phyloP scores from a whole-genome alignment of 177 flowering plant genomes.

The Vitis hybrid region DNA sequence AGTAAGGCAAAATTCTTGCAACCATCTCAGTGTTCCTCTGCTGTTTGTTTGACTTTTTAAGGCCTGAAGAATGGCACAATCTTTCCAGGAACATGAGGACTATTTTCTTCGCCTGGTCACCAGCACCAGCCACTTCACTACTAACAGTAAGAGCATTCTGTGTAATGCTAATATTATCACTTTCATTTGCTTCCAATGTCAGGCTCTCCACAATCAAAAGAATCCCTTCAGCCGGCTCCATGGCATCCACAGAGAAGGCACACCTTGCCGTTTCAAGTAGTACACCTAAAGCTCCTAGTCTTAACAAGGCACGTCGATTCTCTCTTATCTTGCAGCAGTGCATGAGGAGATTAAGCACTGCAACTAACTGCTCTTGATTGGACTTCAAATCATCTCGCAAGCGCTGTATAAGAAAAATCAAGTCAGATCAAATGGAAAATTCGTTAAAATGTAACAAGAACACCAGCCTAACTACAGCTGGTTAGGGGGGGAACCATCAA shows the following conservation, averaged over 20 bases:
- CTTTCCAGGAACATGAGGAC: slow-evolving; percentile 96
- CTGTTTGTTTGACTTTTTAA: slow-evolving; percentile 91
- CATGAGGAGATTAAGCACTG: slow-evolving; percentile 89
- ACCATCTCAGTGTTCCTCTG: slow-evolving; percentile 99
- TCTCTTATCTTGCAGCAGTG: slow-evolving; percentile 97
- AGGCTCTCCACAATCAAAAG: slow-evolving; percentile 92
- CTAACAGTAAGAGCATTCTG: slow-evolving; percentile 70
- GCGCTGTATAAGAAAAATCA: slow-evolving; percentile 43
- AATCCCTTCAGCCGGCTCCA: slow-evolving; percentile 99
- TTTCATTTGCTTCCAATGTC: slow-evolving; percentile 93
- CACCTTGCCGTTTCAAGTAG: slow-evolving; percentile 99
- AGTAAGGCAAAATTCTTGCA: slow-evolving; percentile 93
- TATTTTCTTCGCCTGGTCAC: slow-evolving; percentile 95
- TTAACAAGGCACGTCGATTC: slow-evolving; percentile 76
- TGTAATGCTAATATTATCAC: slow-evolving; percentile 72
- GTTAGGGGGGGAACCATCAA: no score
- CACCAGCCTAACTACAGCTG: no score
- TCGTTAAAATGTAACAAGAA: no score
- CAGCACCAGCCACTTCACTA: slow-evolving; percentile 79
- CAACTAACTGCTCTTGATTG: slow-evolving; percentile 86
- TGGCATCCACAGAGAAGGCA: slow-evolving; percentile 96
- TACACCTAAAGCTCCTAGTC: slow-evolving; percentile 77
- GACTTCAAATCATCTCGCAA: slow-evolving; percentile 85
- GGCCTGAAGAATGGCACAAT: slow-evolving; percentile 74
- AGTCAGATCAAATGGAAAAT: background rate